phyloP scores from a whole-genome alignment of 225 moss, liverwort and hornwort genomes.

The Polytrichum formosum region DNA sequence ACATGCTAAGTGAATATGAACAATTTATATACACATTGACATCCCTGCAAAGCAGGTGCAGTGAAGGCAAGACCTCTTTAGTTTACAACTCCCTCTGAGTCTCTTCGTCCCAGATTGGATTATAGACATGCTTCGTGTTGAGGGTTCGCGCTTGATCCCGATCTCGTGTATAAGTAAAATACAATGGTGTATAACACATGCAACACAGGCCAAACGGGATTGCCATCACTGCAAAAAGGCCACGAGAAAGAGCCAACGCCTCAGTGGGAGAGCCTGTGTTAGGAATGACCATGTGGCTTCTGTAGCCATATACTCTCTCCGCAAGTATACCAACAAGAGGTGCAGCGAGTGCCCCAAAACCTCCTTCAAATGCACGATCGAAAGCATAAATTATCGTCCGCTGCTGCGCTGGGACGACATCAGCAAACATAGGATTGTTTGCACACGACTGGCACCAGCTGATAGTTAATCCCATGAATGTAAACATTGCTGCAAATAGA shows the following conservation, averaged over 20 bases:
- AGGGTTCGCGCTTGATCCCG: constrained; percentile 55
- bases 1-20: no score
- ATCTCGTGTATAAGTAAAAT: constrained; percentile 69
- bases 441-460: constrained; percentile 98
- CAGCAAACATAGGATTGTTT: constrained; percentile 95
- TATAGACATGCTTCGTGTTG: constrained; percentile 34
- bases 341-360: constrained; percentile 80
- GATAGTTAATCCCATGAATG: constrained; percentile 73
- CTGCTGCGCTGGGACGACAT: constrained; percentile 83
- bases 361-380: constrained; percentile 89
- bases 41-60: no score
- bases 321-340: constrained; percentile 82
- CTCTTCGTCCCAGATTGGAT: constrained; percentile 50
- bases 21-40: no score
- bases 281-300: constrained; percentile 55
- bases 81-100: constrained; percentile 20
- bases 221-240: constrained; percentile 84
- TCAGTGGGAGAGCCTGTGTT: constrained; percentile 66
- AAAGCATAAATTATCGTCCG: constrained; percentile 87
- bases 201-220: constrained; percentile 87
- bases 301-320: constrained; percentile 86
- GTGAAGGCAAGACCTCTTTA: no score
- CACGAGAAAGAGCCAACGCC: constrained; percentile 76
- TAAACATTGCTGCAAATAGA: constrained; percentile 58
- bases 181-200: constrained; percentile 86